Percentiles rank a stretch among this genome's conserved stretches.
Evolutionary conservation across 331 rosid species (phyloP).

Genomic region (Telfairia occidentalis): DNA sequence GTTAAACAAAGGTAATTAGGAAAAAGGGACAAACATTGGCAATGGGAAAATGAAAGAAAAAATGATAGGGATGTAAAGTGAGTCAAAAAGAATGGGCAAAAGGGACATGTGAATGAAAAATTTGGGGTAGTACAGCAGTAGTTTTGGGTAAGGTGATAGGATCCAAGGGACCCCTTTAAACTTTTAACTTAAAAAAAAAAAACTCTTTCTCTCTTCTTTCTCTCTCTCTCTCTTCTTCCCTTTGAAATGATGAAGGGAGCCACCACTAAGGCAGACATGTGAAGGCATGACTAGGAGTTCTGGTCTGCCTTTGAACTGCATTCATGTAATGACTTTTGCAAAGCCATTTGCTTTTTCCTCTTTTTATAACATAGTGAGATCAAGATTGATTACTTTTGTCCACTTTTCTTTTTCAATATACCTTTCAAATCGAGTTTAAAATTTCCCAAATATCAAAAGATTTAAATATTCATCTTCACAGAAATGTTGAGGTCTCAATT

Average conservation of each 20-base stretch:
- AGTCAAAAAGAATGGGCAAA: background rate
- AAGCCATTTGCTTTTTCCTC: slow-evolving; percentile 33
- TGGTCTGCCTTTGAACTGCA: slow-evolving; percentile 32
- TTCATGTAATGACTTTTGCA: slow-evolving; percentile 44
- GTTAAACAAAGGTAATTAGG: background rate
- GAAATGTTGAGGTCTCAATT: background rate
- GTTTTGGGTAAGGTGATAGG: background rate
- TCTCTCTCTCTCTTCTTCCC: background rate
- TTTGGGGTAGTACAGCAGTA: background rate
- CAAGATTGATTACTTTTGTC: slow-evolving; percentile 20
- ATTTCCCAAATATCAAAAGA: background rate
- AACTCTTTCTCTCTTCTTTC: background rate
- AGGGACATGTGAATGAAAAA: background rate
- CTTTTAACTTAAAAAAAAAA: background rate
- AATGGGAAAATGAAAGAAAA: background rate
- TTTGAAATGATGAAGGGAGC: slow-evolving; percentile 50
- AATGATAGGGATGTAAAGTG: background rate
- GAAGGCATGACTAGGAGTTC: slow-evolving; percentile 31
- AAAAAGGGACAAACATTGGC: background rate
- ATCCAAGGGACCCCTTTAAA: background rate
- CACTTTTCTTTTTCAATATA: background rate
- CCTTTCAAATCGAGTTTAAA: background rate
- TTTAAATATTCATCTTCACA: background rate
- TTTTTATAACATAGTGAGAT: slow-evolving; percentile 24
- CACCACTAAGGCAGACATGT: slow-evolving; percentile 53